Conservation (phyloP, 306 rosid species). For the Astragalus membranaceus region DNA sequence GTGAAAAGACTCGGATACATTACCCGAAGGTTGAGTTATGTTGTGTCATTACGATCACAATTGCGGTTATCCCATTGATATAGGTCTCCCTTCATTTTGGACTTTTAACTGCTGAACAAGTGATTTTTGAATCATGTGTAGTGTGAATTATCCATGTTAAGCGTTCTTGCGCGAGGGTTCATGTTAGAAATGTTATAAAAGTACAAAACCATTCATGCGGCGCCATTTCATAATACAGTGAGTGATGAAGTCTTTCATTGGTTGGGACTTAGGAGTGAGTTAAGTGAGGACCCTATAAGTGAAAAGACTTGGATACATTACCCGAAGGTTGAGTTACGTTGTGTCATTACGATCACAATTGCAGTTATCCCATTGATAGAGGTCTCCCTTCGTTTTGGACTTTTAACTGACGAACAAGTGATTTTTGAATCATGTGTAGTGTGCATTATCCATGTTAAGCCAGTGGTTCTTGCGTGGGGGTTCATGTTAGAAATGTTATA, state of each 20-base stretch:
- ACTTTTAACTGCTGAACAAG: neutral
- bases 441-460: neutral
- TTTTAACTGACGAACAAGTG: neutral
- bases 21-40: neutral
- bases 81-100: neutral
- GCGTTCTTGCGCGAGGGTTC: neutral
- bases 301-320: too few relatives aligned
- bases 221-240: neutral
- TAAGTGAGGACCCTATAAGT: neutral
- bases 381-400: neutral
- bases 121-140: neutral
- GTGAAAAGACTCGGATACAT: neutral
- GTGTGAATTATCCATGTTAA: neutral
- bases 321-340: neutral
- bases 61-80: neutral
- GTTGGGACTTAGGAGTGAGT: neutral
- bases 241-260: neutral
- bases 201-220: neutral
- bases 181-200: neutral
- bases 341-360: neutral
- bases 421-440: neutral
- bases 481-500: neutral
- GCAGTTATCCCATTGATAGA: neutral
- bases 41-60: neutral
- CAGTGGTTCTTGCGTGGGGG: neutral